phyloP scores from a whole-genome alignment of 2,329 filamentous ascomycete species.

The Trichothecium roseum region DNA sequence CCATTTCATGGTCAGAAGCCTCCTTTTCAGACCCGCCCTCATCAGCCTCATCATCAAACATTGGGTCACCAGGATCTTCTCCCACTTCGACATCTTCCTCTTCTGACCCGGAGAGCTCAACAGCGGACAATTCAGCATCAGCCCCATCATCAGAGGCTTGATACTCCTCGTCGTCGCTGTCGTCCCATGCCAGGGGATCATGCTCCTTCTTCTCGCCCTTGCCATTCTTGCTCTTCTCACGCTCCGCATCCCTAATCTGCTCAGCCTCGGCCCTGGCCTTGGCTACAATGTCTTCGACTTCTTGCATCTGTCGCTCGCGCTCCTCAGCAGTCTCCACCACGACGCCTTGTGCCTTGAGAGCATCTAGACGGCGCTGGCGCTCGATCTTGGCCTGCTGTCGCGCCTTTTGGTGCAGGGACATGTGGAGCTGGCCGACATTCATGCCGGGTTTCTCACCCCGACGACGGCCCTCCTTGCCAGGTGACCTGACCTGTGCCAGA shows the following conservation, averaged over 20 bases:
- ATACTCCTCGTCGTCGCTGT: slow-evolving; percentile 45
- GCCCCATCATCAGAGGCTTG: slow-evolving; percentile 23
- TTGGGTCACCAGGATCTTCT: slow-evolving; percentile 19
- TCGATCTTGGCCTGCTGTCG: slow-evolving; percentile 71
- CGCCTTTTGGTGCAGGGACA: slow-evolving; percentile 58
- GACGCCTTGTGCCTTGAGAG: slow-evolving; percentile 70
- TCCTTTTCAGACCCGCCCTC: slow-evolving; percentile 25
- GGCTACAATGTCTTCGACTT: slow-evolving; percentile 80
- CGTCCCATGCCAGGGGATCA: slow-evolving; percentile 45
- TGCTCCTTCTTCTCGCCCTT: slow-evolving; percentile 33
- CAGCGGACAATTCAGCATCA: slow-evolving; percentile 25
- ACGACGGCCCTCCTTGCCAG: slow-evolving; percentile 37
- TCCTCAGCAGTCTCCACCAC: slow-evolving; percentile 79
- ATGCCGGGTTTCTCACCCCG: slow-evolving; percentile 44
- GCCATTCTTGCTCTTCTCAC: slow-evolving; percentile 59
- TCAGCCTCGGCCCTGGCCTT: slow-evolving; percentile 68
- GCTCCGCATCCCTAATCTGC: slow-evolving; percentile 68
- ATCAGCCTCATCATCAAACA: slow-evolving; percentile 31
- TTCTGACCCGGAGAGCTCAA: slow-evolving; percentile 36
- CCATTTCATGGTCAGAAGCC: slow-evolving; percentile 13
- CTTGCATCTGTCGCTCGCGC: slow-evolving; percentile 67
- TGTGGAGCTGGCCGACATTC: slow-evolving; percentile 59
- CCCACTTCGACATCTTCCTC: slow-evolving; percentile 22
- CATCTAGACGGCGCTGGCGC: slow-evolving; percentile 65
- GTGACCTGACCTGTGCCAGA: slow-evolving; percentile 62